Conservation (phyloP, 2,329 filamentous ascomycete species). For the Tolypocladium cylindrosporum region DNA sequence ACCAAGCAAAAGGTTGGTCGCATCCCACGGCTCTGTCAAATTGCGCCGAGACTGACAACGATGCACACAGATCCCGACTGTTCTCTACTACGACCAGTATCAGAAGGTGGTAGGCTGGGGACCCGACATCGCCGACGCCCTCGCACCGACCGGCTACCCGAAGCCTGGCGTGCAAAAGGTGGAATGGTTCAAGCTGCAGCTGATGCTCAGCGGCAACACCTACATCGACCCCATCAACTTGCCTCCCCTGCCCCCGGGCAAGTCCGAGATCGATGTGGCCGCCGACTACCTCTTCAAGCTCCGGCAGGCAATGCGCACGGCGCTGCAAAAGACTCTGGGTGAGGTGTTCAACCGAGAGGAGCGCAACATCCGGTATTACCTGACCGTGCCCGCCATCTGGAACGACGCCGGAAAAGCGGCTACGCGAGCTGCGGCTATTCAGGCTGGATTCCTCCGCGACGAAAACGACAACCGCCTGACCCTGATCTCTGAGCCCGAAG, state of each 20-base stretch:
- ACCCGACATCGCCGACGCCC: slow-evolving; percentile 91
- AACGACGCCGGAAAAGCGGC: slow-evolving; percentile 98
- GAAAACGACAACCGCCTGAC: slow-evolving; percentile 97
- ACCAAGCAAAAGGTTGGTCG: slow-evolving; percentile 86
- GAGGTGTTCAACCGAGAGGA: slow-evolving; percentile 98
- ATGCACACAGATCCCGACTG: slow-evolving; percentile 75
- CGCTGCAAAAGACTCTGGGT: slow-evolving; percentile 89
- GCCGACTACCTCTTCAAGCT: slow-evolving; percentile 98
- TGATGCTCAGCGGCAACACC: slow-evolving; percentile 97
- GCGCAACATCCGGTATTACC: slow-evolving; percentile 93
- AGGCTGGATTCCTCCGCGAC: slow-evolving; percentile 91
- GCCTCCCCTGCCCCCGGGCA: slow-evolving; percentile 90
- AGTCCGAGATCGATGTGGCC: slow-evolving; percentile 98
- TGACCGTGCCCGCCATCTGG: slow-evolving; percentile 99
- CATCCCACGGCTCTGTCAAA: not conserved
- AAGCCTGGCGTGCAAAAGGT: slow-evolving; percentile 98
- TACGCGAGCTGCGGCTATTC: slow-evolving; percentile 88
- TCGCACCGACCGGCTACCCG: slow-evolving; percentile 93
- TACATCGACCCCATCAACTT: slow-evolving; percentile 99
- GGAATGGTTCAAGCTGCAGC: slow-evolving; percentile 98
- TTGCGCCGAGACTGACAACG: not conserved
- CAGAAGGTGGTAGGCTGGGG: slow-evolving; percentile 99
- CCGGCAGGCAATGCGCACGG: slow-evolving; percentile 90
- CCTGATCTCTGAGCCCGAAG: slow-evolving; percentile 91
- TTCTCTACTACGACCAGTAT: slow-evolving; percentile 99